Percentiles rank a stretch among this genome's conserved stretches.
These are phyloP conservation scores for Ilyonectria robusta DNA, from an alignment of 2,329 filamentous ascomycete species.

Conservation along the genomic window DNA sequence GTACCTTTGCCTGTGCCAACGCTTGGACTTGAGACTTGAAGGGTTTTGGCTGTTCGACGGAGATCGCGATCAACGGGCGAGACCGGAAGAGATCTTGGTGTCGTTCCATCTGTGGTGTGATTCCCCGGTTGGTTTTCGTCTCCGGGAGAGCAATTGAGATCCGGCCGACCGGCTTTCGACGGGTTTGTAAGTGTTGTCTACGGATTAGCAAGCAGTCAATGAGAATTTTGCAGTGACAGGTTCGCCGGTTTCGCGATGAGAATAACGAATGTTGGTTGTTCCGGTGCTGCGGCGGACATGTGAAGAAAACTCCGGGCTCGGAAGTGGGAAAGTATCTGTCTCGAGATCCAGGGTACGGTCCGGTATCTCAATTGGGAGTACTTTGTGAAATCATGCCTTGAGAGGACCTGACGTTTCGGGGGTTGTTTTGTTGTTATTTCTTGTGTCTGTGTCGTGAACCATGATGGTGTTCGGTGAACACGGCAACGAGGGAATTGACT, in stretches of 20 bases:
- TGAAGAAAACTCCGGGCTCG: background rate
- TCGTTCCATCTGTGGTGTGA: conserved; percentile 33
- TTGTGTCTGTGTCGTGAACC: background rate
- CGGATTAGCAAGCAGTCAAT: background rate
- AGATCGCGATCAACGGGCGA: conserved; percentile 13
- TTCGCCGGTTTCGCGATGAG: background rate
- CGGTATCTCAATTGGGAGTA: no score
- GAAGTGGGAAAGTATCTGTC: background rate
- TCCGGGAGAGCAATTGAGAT: conserved; percentile 14
- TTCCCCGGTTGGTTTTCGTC: conserved; percentile 29
- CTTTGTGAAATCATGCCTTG: background rate
- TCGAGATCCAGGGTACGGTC: background rate
- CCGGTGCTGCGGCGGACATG: background rate
- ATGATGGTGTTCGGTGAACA: background rate
- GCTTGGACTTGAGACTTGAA: conserved; percentile 3
- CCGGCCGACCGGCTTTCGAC: conserved; percentile 1
- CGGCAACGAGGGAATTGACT: background rate
- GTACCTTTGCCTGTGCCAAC: background rate
- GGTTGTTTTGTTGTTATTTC: background rate
- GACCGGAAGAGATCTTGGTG: conserved; percentile 21
- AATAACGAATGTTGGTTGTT: background rate
- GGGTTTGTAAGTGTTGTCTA: background rate
- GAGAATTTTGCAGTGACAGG: background rate
- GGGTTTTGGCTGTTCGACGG: conserved; percentile 6
- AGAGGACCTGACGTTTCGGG: background rate